A percentile compares a stretch with the other conserved stretches of the same genome.
Conservation (phyloP, 139 green algal genomes). For the Penium margaritaceum region DNA sequence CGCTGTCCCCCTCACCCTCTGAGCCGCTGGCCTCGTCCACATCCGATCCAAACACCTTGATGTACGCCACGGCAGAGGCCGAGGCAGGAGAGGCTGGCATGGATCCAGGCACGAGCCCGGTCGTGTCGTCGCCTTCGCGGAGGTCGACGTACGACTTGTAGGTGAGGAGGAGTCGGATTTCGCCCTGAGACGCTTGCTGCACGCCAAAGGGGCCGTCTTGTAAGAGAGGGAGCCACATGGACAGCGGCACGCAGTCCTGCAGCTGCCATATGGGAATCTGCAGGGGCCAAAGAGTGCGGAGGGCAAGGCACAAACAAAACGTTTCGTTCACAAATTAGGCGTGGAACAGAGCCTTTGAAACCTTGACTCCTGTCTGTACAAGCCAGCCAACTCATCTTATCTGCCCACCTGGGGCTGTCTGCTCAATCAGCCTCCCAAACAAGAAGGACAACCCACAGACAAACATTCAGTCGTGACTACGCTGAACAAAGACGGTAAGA, state of each 20-base stretch:
- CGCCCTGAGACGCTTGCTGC: conserved; percentile 15
- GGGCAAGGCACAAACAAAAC: not conserved
- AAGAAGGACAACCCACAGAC: not conserved
- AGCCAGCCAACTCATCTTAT: no score
- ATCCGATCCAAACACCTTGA: conserved; percentile 34
- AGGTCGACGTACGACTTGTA: conserved; percentile 43
- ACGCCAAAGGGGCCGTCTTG: conserved; percentile 34
- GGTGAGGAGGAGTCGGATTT: conserved; percentile 34
- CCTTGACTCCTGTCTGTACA: no score
- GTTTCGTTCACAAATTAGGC: not conserved
- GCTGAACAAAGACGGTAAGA: no score
- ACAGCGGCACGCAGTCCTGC: conserved; percentile 37
- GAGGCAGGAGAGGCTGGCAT: not conserved
- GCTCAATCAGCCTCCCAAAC: not conserved
- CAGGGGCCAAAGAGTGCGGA: not conserved
- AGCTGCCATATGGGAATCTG: conserved; percentile 41
- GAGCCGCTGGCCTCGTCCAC: not conserved
- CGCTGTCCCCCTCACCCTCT: not conserved
- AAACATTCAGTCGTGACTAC: no score
- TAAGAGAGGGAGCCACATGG: conserved; percentile 30
- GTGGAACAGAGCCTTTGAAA: not conserved
- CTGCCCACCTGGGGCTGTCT: no score
- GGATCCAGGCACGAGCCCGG: no score
- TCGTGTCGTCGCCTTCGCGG: conserved; percentile 1
- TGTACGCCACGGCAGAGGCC: conserved; percentile 22